Evolutionary conservation across 371 early-diverging fungal genomes (phyloP).

Genomic region (Mortierella sp.): DNA sequence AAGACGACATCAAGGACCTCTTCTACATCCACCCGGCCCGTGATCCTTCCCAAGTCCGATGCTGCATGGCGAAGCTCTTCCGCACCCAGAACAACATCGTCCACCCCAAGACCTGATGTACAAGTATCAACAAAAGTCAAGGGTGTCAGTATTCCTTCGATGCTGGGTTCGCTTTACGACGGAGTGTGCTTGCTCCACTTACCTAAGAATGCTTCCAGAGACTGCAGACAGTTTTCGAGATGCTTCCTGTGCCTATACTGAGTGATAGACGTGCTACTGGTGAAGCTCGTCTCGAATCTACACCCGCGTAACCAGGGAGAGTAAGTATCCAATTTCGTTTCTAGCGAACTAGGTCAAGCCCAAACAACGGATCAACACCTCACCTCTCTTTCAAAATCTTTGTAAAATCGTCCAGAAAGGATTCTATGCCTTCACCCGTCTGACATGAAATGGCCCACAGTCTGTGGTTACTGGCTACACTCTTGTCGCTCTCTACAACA

Average conservation of each 20-base stretch:
- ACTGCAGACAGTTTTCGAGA: conserved; percentile 67
- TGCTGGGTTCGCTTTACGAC: neutral
- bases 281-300: conserved; percentile 65
- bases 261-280: conserved; percentile 68
- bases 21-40: conserved; percentile 81
- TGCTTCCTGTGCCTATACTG: conserved; percentile 81
- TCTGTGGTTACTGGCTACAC: neutral
- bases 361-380: no score
- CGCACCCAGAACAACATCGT: conserved; percentile 77
- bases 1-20: conserved; percentile 83
- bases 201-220: conserved; percentile 67
- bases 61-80: conserved; percentile 84
- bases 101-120: conserved; percentile 44
- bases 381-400: conserved; percentile 63
- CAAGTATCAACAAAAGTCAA: neutral
- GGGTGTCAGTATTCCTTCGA: no score
- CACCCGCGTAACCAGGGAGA: neutral
- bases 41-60: conserved; percentile 78
- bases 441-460: conserved; percentile 72
- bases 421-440: conserved; percentile 69
- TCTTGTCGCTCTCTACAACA: neutral
- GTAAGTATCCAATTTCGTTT: neutral
- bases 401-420: conserved; percentile 65
- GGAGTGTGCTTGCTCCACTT: conserved; percentile 11
- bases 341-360: no score